These are phyloP conservation scores for Mucor irregularis DNA, from an alignment of 371 early-diverging fungal species.

Conservation along the genomic window DNA sequence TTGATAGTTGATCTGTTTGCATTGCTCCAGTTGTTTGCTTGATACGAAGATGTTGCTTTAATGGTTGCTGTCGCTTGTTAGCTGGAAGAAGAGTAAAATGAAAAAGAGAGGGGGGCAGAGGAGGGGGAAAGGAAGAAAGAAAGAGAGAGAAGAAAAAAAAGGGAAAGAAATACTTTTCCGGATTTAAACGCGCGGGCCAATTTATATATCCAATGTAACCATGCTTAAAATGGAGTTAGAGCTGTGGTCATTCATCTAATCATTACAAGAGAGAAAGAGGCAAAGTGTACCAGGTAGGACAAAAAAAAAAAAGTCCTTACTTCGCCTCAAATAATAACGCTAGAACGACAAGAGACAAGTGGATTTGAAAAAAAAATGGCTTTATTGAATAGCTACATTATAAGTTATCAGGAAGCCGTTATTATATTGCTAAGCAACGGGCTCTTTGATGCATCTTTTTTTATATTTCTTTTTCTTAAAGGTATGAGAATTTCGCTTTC, in stretches of 20 bases:
- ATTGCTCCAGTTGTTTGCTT: too few relatives aligned
- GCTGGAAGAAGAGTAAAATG: neutral
- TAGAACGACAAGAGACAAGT: too few relatives aligned
- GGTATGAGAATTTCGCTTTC: too few relatives aligned
- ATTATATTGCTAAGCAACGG: too few relatives aligned
- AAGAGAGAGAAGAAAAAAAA: conserved; percentile 1
- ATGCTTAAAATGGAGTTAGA: conserved; percentile 5
- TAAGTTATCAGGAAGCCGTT: too few relatives aligned
- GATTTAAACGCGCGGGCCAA: conserved; percentile 22
- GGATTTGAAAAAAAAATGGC: too few relatives aligned
- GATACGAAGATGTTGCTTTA: neutral
- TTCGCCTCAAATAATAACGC: conserved; percentile 15
- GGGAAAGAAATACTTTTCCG: neutral
- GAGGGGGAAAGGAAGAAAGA: neutral
- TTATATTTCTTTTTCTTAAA: too few relatives aligned
- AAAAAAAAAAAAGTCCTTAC: conserved; percentile 4
- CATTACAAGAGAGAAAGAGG: neutral
- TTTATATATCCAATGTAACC: conserved; percentile 17
- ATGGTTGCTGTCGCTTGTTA: neutral
- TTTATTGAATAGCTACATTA: too few relatives aligned
- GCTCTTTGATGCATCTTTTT: too few relatives aligned
- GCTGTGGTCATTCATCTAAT: conserved; percentile 9
- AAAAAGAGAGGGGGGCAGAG: neutral
- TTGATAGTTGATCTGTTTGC: too few relatives aligned
- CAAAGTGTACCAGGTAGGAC: conserved; percentile 9